These are phyloP conservation scores for carrot (Daucus carota) DNA, from an alignment of 129 eudicot genomes.

Conservation along the genomic window DNA sequence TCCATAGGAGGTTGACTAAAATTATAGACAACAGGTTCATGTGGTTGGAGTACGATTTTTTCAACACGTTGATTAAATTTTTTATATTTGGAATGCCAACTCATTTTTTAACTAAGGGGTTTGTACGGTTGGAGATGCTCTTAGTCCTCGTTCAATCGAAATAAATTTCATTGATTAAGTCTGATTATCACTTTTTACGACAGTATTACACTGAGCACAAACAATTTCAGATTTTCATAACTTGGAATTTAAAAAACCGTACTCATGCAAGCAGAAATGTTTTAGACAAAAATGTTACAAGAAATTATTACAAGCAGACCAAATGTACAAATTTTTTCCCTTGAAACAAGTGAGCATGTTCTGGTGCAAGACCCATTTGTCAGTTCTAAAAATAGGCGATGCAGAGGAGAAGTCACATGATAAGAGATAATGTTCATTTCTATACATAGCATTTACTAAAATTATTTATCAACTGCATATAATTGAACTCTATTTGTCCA, in stretches of 20 bases:
- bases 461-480: not conserved
- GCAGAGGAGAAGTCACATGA: constrained; percentile 5
- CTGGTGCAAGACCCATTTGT: not conserved
- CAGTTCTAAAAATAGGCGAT: constrained; percentile 8
- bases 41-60: no score
- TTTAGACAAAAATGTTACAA: constrained; percentile 2
- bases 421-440: constrained; percentile 17
- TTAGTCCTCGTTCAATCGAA: no score
- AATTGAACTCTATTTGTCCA: not conserved
- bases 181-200: no score
- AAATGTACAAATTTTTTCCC: not conserved
- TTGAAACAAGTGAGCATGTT: not conserved
- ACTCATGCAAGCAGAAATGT: not conserved
- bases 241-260: not conserved
- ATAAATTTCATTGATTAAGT: no score
- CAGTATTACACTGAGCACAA: not conserved
- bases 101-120: no score
- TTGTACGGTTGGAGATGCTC: no score
- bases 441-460: no score
- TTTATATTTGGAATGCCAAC: no score
- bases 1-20: no score
- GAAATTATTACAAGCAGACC: not conserved
- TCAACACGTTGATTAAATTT: no score
- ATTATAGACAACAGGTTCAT: no score
- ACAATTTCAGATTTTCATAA: not conserved